Evolutionary conservation across 192 early-diverging fungal genomes (phyloP).

Genomic region (Jimgerdemannia flammicorona): DNA sequence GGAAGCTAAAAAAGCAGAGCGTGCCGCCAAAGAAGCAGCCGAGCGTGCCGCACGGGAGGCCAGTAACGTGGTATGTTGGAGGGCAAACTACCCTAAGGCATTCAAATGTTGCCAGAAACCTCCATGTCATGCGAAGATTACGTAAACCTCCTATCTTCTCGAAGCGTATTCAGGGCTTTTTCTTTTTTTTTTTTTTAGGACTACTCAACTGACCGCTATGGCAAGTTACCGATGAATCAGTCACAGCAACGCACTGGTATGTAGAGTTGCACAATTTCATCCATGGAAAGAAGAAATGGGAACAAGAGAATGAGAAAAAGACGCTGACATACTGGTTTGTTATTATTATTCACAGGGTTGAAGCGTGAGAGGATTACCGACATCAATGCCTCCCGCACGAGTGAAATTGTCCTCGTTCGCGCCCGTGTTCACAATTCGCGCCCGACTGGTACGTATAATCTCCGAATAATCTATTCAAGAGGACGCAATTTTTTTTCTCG

Average conservation of each 20-base stretch:
- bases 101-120: not conserved
- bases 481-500: not conserved
- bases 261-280: not conserved
- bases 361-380: constrained; percentile 63
- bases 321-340: not conserved
- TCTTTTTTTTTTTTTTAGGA: constrained; percentile 43
- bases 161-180: no score
- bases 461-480: not conserved
- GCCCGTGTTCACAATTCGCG: constrained; percentile 91
- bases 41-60: constrained; percentile 67
- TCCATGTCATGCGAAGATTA: no score
- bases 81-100: not conserved
- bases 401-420: constrained; percentile 76
- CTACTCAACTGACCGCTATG: constrained; percentile 82
- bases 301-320: not conserved
- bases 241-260: constrained; percentile 71
- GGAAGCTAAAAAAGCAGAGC: constrained; percentile 64
- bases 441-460: constrained; percentile 56
- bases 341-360: constrained; percentile 33
- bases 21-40: constrained; percentile 64
- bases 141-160: no score
- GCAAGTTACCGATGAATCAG: constrained; percentile 83
- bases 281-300: not conserved
- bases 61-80: constrained; percentile 32
- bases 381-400: constrained; percentile 58